Conservation (phyloP, 306 rosid genomes). For the Herpetospermum pedunculosum region DNA sequence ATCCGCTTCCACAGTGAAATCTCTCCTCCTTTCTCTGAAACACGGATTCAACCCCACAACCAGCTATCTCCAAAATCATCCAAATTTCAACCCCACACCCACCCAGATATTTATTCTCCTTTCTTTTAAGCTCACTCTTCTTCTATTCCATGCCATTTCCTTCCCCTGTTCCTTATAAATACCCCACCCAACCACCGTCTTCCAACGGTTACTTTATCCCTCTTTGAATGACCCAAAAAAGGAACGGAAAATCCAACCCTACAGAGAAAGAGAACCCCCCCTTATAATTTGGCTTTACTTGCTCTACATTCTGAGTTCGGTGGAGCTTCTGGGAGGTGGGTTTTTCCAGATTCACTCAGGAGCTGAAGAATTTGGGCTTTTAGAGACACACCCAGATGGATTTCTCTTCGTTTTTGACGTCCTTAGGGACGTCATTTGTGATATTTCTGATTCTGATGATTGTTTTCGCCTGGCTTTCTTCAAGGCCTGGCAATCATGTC, state of each 20-base stretch:
- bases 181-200: constrained; percentile 6
- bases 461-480: constrained; percentile 43
- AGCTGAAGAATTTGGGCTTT: neutral
- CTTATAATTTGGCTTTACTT: neutral
- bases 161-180: neutral
- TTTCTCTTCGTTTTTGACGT: constrained; percentile 68
- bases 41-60: constrained; percentile 9
- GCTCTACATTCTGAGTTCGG: neutral
- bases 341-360: neutral
- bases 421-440: constrained; percentile 69
- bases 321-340: neutral
- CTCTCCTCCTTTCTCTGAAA: neutral
- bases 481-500: constrained; percentile 66
- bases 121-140: neutral
- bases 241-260: neutral
- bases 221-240: neutral
- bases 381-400: constrained; percentile 45
- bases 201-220: neutral
- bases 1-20: neutral
- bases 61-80: neutral
- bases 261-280: neutral
- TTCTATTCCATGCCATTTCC: neutral
- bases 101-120: neutral
- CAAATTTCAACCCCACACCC: neutral
- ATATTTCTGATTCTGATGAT: constrained; percentile 62